phyloP scores from a whole-genome alignment of 129 eudicot species.

The Escallonia rubra region DNA sequence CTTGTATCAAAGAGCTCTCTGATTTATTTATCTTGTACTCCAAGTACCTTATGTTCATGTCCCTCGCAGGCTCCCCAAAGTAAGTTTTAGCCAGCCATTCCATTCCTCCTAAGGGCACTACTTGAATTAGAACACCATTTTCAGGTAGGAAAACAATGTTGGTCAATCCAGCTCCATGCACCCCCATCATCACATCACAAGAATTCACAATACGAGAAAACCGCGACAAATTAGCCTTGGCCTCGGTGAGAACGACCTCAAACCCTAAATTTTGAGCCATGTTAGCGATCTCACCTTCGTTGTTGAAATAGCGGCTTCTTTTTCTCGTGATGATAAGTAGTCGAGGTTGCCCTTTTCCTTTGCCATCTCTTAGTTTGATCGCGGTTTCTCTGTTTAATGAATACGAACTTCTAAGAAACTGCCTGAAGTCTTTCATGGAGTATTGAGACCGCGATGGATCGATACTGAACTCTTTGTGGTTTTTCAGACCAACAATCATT shows the following conservation, averaged over 20 bases:
- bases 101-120: conserved; percentile 53
- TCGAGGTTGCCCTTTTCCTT: conserved; percentile 29
- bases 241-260: conserved; percentile 39
- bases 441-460: conserved; percentile 18
- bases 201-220: conserved; percentile 52
- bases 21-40: conserved; percentile 40
- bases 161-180: conserved; percentile 91
- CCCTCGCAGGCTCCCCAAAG: conserved; percentile 42
- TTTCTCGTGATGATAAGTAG: conserved; percentile 50
- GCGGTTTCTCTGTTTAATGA: conserved; percentile 35
- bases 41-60: conserved; percentile 54
- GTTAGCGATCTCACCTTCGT: conserved; percentile 31
- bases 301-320: conserved; percentile 36
- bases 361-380: neutral
- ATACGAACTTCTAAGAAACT: conserved; percentile 45
- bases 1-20: conserved; percentile 55
- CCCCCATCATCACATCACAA: conserved; percentile 76
- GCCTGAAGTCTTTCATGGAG: conserved; percentile 37
- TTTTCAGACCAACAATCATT: conserved; percentile 53
- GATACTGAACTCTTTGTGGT: conserved; percentile 31
- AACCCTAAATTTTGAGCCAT: conserved; percentile 42
- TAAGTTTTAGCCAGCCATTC: conserved; percentile 36
- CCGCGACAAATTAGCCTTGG: conserved; percentile 11
- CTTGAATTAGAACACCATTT: conserved; percentile 57
- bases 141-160: conserved; percentile 67